Conservation (phyloP, 345 rosid species). For the Brassica juncea region DNA sequence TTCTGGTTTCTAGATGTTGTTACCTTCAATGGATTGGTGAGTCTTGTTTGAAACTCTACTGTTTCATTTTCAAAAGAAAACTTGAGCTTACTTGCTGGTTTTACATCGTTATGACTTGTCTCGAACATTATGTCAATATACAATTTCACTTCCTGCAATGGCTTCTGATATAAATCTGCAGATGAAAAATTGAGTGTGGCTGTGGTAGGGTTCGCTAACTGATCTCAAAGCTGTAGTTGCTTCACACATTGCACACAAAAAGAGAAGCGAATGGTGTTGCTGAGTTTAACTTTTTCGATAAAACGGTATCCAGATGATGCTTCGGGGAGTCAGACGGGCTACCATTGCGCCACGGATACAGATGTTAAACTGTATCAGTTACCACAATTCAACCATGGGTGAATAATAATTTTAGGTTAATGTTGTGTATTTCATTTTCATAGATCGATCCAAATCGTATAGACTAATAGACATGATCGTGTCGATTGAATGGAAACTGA, state of each 20-base stretch:
- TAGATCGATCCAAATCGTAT: background rate
- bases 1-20: slow-evolving; percentile 17
- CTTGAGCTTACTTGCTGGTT: background rate
- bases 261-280: background rate
- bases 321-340: slow-evolving; percentile 78
- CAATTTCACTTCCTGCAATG: slow-evolving; percentile 17
- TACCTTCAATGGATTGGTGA: slow-evolving; percentile 15
- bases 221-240: slow-evolving; percentile 6
- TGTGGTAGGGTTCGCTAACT: background rate
- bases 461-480: background rate
- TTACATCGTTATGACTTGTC: slow-evolving; percentile 9
- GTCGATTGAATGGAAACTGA: background rate
- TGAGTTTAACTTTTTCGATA: background rate
- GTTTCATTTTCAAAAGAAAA: slow-evolving; percentile 1
- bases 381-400: too few species aligned
- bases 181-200: background rate
- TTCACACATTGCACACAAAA: background rate
- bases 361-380: background rate
- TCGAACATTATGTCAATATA: slow-evolving; percentile 2
- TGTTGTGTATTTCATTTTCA: background rate
- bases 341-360: slow-evolving; percentile 97
- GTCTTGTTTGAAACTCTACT: slow-evolving; percentile 24
- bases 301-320: too few species aligned
- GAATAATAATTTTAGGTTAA: background rate
- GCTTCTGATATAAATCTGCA: slow-evolving; percentile 2